Evolutionary conservation across 306 rosid species (phyloP), one percentile per base, ranked within the genome.

Genomic region (Fragaria nilgerrensis): DNA sequence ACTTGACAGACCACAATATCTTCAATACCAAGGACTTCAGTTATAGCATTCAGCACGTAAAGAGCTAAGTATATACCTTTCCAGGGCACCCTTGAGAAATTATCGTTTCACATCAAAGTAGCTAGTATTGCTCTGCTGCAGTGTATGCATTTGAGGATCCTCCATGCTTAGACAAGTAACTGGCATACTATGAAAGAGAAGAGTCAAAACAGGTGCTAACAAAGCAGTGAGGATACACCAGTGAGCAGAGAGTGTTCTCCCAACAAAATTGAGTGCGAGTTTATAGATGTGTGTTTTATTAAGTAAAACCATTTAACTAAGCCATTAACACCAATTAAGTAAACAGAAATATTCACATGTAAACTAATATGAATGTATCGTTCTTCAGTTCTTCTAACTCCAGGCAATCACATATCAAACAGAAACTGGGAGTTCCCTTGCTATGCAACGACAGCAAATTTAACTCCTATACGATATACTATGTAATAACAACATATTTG

Each of bases 141-240:
- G 43, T 95, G 80, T 88, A 95, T 37, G 98, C 98, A 80, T 95
- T 95, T 81, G 98, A 88, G 63, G 92, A 86, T 43, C 98, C 98
- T 78, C 98, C 98, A 70, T 95, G 98, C 82, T 95, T 95, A 81
- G 93, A 92, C 89, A 95, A 87, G 87, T 90, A 95, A 86, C 97
- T 90, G 85, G 90, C 97, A 80, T 92, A 95, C 98, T 95, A 89
- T 72, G 79, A 78, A 85, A 72, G 49, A 68, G 7, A 79, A 91
- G 70, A 81, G 83, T 78, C 79, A 89, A 84, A 80, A 59, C 63
- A 36, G 68, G 72, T 63, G 76, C 78, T 44, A 29, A 77, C 81
- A 72, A 62, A 25, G 67, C 67, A 61, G 67, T 29, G 15, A 32
- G 61, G 20, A 15, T 6, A 49, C 2, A 9, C 1, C 47, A 20